phyloP scores from a whole-genome alignment of 2,329 filamentous ascomycete species.

The Rutstroemia sp. region DNA sequence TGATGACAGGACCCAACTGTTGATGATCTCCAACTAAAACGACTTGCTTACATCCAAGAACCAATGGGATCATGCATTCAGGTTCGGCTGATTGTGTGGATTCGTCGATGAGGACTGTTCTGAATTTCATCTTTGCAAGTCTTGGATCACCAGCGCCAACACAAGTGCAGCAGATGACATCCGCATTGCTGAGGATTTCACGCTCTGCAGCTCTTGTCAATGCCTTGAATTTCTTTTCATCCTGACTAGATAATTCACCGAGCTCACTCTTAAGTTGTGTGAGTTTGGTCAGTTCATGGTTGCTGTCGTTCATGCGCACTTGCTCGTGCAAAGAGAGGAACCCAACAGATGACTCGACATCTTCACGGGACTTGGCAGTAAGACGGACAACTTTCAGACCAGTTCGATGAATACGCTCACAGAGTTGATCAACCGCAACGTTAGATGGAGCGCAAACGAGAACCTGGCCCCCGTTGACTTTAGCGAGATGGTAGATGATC shows the following conservation, averaged over 20 bases:
- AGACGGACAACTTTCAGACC: constrained; percentile 94
- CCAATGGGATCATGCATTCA: constrained; percentile 97
- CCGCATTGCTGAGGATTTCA: constrained; percentile 89
- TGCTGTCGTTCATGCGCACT: constrained; percentile 94
- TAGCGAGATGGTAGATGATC: constrained; percentile 95
- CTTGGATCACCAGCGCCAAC: constrained; percentile 95
- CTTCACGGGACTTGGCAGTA: constrained; percentile 97
- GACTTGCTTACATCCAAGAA: constrained; percentile 96
- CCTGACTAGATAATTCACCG: constrained; percentile 86
- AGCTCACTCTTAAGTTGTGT: constrained; percentile 87
- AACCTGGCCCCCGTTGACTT: constrained; percentile 90
- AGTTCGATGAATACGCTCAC: constrained; percentile 90
- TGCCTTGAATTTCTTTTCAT: constrained; percentile 98
- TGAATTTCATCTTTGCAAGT: constrained; percentile 94
- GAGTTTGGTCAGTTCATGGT: constrained; percentile 85
- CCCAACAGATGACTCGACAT: constrained; percentile 96
- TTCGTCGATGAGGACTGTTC: constrained; percentile 95
- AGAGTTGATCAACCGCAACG: constrained; percentile 96
- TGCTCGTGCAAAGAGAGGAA: constrained; percentile 95
- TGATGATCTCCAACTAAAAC: constrained; percentile 98
- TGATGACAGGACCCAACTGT: constrained; percentile 95
- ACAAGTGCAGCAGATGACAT: constrained; percentile 98
- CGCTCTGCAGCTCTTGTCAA: constrained; percentile 89
- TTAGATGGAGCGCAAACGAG: constrained; percentile 96
- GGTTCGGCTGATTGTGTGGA: constrained; percentile 97